Conservation (phyloP, 1,284 basidiomycete genomes). For the Ceratobasidium theobromae region DNA sequence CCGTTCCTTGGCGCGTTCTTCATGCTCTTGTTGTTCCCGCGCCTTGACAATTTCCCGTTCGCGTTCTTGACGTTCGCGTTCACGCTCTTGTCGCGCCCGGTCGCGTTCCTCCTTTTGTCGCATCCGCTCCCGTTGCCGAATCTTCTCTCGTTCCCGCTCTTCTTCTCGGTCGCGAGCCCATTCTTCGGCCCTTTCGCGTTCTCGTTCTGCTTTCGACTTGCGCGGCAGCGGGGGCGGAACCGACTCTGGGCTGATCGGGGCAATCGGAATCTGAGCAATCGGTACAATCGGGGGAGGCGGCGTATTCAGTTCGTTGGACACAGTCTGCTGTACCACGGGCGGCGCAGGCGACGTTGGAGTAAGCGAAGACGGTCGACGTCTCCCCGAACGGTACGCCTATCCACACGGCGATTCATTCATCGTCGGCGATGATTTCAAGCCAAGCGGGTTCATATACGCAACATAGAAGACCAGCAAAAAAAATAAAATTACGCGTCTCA, state of each 20-base stretch:
- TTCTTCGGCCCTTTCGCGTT: conserved; percentile 3
- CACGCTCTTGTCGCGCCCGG: not conserved
- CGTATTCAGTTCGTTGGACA: not conserved
- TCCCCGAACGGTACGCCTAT: not conserved
- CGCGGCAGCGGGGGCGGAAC: not conserved
- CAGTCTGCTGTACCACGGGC: conserved; percentile 13
- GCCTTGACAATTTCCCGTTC: conserved; percentile 4
- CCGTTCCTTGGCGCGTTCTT: not conserved
- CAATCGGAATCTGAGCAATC: not conserved
- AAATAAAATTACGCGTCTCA: conserved; percentile 30
- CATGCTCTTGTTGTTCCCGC: not conserved
- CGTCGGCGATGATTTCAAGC: not conserved
- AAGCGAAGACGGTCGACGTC: not conserved
- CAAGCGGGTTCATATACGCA: not conserved
- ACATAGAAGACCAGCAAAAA: not conserved
- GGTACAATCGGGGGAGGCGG: conserved; percentile 18
- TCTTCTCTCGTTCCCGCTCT: not conserved
- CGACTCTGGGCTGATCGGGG: not conserved
- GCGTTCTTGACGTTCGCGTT: conserved; percentile 19
- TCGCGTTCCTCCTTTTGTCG: conserved; percentile 11
- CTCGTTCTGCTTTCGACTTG: not conserved
- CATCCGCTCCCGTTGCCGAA: not conserved
- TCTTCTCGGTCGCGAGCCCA: not conserved
- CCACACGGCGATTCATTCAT: not conserved
- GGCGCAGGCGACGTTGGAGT: conserved; percentile 17